Evolutionary conservation across 306 rosid species (phyloP).

Genomic region (Castanea sativa): DNA sequence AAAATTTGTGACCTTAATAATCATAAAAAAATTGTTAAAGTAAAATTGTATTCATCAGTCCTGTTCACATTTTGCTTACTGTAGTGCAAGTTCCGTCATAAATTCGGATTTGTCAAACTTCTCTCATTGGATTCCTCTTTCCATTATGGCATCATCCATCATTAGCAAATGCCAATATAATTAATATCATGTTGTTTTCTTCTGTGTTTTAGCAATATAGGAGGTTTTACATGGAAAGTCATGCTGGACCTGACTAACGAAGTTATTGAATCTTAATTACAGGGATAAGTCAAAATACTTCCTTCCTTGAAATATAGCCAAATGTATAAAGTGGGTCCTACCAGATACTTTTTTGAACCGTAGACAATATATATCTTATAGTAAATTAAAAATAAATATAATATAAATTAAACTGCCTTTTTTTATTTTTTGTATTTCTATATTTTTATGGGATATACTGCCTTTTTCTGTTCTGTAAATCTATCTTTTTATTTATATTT

Average conservation of each 20-base stretch:
- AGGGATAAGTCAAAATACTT: background rate
- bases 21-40: too few relatives aligned
- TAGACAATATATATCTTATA: too few relatives aligned
- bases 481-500: background rate
- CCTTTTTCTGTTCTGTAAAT: background rate
- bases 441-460: too few relatives aligned
- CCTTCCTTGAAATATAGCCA: background rate
- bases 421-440: too few relatives aligned
- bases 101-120: background rate
- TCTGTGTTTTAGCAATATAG: background rate
- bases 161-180: background rate
- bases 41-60: too few relatives aligned
- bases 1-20: too few relatives aligned
- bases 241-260: background rate
- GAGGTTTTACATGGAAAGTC: background rate
- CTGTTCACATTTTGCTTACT: background rate
- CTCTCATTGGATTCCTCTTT: background rate
- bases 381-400: too few relatives aligned
- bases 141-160: background rate
- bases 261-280: background rate
- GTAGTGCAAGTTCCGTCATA: background rate
- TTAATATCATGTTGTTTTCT: background rate
- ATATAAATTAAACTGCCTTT: too few relatives aligned
- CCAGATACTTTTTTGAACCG: background rate
- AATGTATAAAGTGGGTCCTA: background rate